These are phyloP conservation scores for Heteromeles arbutifolia DNA, from an alignment of 306 rosid species.

Conservation along the genomic window DNA sequence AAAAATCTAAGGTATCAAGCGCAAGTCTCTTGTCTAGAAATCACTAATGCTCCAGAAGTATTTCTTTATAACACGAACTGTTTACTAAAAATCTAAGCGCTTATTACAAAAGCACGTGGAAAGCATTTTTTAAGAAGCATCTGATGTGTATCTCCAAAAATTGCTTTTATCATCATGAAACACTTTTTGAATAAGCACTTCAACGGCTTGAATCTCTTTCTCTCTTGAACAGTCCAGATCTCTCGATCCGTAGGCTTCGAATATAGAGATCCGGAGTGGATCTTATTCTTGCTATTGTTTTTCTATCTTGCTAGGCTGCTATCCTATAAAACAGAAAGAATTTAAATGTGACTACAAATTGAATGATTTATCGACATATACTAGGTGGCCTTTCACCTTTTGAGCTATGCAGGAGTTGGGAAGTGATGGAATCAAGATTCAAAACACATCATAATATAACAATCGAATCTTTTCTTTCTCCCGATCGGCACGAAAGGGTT, in stretches of 20 bases:
- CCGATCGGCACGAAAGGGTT: neutral
- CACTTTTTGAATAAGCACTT: no score
- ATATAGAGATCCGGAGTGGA: no score
- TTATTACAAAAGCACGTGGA: neutral
- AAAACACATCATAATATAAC: neutral
- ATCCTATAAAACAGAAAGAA: neutral
- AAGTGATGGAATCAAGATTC: neutral
- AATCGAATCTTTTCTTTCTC: slow-evolving; percentile 1
- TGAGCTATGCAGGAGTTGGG: slow-evolving; percentile 4
- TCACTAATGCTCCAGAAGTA: no score
- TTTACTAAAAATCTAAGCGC: neutral
- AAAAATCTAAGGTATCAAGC: no score
- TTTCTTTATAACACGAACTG: no score
- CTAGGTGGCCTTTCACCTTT: neutral
- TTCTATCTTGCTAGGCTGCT: neutral
- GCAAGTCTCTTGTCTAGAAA: neutral
- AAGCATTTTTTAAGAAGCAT: no score
- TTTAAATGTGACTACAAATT: neutral
- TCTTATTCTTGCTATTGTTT: no score
- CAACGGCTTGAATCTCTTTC: no score
- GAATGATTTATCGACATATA: neutral
- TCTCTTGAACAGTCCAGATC: no score
- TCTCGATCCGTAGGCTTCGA: no score
- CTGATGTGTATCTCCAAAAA: no score
- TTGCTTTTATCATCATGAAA: no score